Base-by-base conservation (phyloP, 1,284 basidiomycete genomes). In the Tranzscheliella williamsii region DNA sequence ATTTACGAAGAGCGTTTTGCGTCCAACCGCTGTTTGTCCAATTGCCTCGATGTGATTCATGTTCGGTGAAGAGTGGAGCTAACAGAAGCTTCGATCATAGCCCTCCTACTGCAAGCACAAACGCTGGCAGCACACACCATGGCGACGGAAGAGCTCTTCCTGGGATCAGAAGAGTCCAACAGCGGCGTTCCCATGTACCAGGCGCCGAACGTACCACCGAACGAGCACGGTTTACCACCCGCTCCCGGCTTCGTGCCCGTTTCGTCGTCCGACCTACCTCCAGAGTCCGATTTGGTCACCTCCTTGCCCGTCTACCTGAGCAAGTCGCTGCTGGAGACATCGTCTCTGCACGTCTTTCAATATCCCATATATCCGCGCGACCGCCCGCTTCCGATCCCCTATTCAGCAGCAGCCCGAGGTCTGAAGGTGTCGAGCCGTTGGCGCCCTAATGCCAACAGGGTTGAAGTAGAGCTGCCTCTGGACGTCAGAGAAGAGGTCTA, bases 231-330 rank as follows among this genome's bases (percentile, higher is more conserved):
- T 9, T n/a, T 29, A 29, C 26, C 26, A 29, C 9, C 26, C 26
- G 26, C 26, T 29, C 35, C 35, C 9, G 13, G 9, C 18, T 37
- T 62, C 5, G 52, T 48, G 12, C 46, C 47, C 4, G 55, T 52
- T 1, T 40, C 52, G 2, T 24, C 48, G 4, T 38, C 44, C 4
- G 39, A 57, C 18, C 50, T 57, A n/a, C 60, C 60, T 37, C 60
- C 60, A 13, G 60, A 63, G 13, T 63, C 60, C 17, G 53, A 61
- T 29, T 49, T 72, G 21, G 63, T 72, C n/a, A 67, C 69, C 9
- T 71, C 72, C 2, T 41, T 75, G n/a, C 75, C 75, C 15, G 67
- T 76, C 43, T 76, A 72, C 34, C 60, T 75, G 12, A 68, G 64
- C 42, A 51, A 51, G 33, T 72, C 72, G 4, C 46, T 73, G 23